Evolutionary conservation across 2,329 filamentous ascomycete species (phyloP).

Genomic region (Cladophialophora bantiana): DNA sequence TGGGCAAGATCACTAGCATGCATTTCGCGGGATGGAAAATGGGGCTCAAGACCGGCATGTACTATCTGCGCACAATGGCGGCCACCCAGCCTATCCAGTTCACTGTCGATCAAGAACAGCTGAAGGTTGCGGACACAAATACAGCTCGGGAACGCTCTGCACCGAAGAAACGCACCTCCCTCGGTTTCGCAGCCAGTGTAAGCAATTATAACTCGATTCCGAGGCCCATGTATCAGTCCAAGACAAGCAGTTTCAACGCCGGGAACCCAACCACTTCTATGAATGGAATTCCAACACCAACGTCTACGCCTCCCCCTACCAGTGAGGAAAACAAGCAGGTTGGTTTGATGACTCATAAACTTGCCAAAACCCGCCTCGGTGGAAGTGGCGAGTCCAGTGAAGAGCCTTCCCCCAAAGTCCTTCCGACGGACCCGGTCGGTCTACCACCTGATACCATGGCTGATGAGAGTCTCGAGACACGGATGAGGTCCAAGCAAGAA

Average conservation of each 20-base stretch:
- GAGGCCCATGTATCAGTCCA: slow-evolving; percentile 70
- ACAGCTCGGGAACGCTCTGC: slow-evolving; percentile 67
- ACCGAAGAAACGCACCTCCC: slow-evolving; percentile 70
- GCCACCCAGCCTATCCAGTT: slow-evolving; percentile 97
- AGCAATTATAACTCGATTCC: slow-evolving; percentile 64
- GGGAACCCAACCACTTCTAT: slow-evolving; percentile 50
- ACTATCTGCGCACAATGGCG: slow-evolving; percentile 98
- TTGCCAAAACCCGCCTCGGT: slow-evolving; percentile 61
- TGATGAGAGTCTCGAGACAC: slow-evolving; percentile 65
- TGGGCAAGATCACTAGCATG: slow-evolving; percentile 99
- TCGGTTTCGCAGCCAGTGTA: slow-evolving; percentile 62
- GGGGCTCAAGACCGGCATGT: slow-evolving; percentile 99
- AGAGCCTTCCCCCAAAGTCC: slow-evolving; percentile 74
- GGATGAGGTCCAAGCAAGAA: slow-evolving; percentile 63
- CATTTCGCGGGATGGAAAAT: slow-evolving; percentile 99
- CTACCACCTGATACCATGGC: slow-evolving; percentile 58
- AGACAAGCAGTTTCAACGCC: slow-evolving; percentile 45
- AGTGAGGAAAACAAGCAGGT: slow-evolving; percentile 62
- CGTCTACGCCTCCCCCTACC: slow-evolving; percentile 68
- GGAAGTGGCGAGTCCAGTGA: slow-evolving; percentile 74
- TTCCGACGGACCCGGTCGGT: slow-evolving; percentile 72
- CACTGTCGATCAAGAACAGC: slow-evolving; percentile 95
- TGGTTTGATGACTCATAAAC: slow-evolving; percentile 49
- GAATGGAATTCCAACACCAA: slow-evolving; percentile 73
- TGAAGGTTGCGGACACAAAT: slow-evolving; percentile 84